These are phyloP conservation scores for Tubosaeta sp. DNA, from an alignment of 768 basidiomycete species.

Conservation along the genomic window DNA sequence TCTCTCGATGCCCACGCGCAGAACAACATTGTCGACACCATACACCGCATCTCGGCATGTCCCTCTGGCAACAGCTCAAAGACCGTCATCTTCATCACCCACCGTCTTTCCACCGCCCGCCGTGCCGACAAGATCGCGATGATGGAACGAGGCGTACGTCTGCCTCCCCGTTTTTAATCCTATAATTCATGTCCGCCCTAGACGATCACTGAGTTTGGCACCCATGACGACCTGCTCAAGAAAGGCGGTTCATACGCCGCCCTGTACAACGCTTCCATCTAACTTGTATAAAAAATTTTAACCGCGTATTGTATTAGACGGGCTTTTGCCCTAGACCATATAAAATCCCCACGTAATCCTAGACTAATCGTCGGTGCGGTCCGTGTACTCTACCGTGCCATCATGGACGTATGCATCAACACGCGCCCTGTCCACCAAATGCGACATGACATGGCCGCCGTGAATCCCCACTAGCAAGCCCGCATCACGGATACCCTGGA, in stretches of 20 bases:
- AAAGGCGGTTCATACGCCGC: slow-evolving; percentile 63
- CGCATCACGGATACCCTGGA: slow-evolving; percentile 83
- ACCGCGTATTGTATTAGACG: slow-evolving; percentile 12
- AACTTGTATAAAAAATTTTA: slow-evolving; percentile 20
- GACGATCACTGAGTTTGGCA: slow-evolving; percentile 76
- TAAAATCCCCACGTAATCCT: slow-evolving; percentile 17
- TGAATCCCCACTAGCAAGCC: slow-evolving; percentile 86
- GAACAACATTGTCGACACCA: slow-evolving; percentile 72
- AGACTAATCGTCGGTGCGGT: slow-evolving; percentile 50
- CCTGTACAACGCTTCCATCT: slow-evolving; percentile 67
- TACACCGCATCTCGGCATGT: slow-evolving; percentile 56
- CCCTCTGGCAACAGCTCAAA: slow-evolving; percentile 36
- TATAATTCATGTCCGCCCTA: slow-evolving; percentile 30
- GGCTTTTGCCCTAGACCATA: slow-evolving; percentile 24
- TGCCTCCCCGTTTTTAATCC: slow-evolving; percentile 3
- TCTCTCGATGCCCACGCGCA: slow-evolving; percentile 79
- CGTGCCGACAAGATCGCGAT: slow-evolving; percentile 84
- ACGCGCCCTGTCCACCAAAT: slow-evolving; percentile 40
- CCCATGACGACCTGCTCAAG: slow-evolving; percentile 60
- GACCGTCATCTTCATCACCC: slow-evolving; percentile 80
- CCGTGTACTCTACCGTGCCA: slow-evolving; percentile 64
- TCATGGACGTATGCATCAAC: slow-evolving; percentile 69
- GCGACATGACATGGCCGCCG: slow-evolving; percentile 47
- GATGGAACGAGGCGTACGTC: slow-evolving; percentile 72
- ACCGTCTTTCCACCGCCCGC: slow-evolving; percentile 75